Conservation (phyloP, 2,329 filamentous ascomycete genomes). For the Paecilomyces sp. region DNA sequence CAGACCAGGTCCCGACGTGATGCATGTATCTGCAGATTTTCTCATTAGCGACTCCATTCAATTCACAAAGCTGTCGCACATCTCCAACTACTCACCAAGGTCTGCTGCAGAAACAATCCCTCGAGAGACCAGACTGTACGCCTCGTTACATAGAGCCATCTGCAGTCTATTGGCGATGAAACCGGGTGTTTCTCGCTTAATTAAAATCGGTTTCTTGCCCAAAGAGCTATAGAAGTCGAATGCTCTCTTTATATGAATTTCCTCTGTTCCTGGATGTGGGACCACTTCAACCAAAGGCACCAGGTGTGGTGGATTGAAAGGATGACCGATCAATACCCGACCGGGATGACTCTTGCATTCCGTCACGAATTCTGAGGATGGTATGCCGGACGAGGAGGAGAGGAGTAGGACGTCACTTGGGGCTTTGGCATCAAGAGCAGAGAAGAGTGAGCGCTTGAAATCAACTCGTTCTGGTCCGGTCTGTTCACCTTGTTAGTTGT, state of each 20-base stretch:
- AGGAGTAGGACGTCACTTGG: neutral
- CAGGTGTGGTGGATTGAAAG: constrained; percentile 44
- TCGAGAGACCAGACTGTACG: neutral
- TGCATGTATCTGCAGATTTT: neutral
- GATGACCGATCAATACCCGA: constrained; percentile 39
- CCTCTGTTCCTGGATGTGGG: constrained; percentile 24
- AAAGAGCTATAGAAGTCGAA: neutral
- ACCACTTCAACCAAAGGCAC: constrained; percentile 44
- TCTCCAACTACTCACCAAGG: neutral
- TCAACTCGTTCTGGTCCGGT: neutral
- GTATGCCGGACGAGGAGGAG: neutral
- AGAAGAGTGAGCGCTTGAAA: neutral
- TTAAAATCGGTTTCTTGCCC: neutral
- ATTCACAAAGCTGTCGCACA: too few species aligned
- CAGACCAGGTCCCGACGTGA: neutral
- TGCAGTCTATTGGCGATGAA: neutral
- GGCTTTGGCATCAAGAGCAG: neutral
- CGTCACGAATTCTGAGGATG: neutral
- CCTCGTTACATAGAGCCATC: neutral
- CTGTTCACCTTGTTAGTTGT: neutral
- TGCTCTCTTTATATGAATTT: neutral
- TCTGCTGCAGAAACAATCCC: neutral
- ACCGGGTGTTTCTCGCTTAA: neutral
- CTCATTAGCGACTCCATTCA: too few species aligned
- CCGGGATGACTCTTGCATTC: constrained; percentile 12